These are phyloP conservation scores for Triadica sebifera DNA, from an alignment of 345 rosid species.

Conservation along the genomic window DNA sequence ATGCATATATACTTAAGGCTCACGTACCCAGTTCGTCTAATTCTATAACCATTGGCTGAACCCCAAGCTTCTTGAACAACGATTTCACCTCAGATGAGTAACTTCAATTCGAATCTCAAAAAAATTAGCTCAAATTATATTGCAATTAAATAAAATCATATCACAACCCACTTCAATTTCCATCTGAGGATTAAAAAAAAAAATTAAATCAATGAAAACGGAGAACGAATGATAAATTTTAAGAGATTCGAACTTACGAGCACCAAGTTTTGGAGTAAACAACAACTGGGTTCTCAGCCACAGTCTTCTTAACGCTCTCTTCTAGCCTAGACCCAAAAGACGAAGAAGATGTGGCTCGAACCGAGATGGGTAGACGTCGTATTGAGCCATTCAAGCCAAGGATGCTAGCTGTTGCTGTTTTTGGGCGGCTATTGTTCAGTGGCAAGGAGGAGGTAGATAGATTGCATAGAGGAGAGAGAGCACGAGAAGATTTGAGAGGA, in stretches of 20 bases:
- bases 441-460: slow-evolving; percentile 13
- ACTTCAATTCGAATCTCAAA: slow-evolving; percentile 38
- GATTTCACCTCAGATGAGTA: slow-evolving; percentile 90
- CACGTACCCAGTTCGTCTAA: slow-evolving; percentile 84
- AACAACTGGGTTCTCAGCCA: slow-evolving; percentile 70
- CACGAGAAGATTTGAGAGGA: slow-evolving; percentile 38
- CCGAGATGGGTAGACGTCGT: slow-evolving; percentile 32
- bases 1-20: not conserved
- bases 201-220: not conserved
- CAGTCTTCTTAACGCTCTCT: slow-evolving; percentile 65
- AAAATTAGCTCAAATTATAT: not conserved
- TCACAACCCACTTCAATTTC: not conserved
- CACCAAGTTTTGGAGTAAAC: slow-evolving; percentile 97
- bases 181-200: not conserved
- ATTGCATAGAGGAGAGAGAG: slow-evolving; percentile 24
- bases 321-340: slow-evolving; percentile 87
- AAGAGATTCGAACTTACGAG: slow-evolving; percentile 60
- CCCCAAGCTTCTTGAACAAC: slow-evolving; percentile 73
- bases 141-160: not conserved
- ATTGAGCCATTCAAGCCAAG: slow-evolving; percentile 27
- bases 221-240: not conserved
- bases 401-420: slow-evolving; percentile 10
- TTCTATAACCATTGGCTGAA: slow-evolving; percentile 73
- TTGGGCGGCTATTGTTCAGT: not conserved
- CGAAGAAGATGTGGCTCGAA: slow-evolving; percentile 41